Base-by-base conservation (phyloP, 805 yeast species). In the Lipomyces kockii region DNA sequence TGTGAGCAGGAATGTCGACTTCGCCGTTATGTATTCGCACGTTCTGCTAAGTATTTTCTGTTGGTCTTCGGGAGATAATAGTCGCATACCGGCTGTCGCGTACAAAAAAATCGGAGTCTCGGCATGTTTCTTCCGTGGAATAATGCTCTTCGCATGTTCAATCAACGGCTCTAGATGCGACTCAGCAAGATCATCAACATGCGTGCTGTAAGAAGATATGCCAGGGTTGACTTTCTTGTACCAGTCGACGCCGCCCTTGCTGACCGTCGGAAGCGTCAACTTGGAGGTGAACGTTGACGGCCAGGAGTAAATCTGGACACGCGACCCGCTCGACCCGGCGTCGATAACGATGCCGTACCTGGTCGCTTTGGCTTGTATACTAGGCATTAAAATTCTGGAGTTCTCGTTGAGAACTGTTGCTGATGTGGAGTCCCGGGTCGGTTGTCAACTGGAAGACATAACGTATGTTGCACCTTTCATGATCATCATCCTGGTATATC, bases 51-150 rank as follows among this genome's bases (percentile, higher is more conserved):
- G 78, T 2, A 95, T 83, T 49, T 76, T 80, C 8, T 81, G 74
- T 69, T 87, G 88, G 59, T 85, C 84, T 20, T 79, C 76, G 43
- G 82, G 81, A 0, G 89, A 86, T 57, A 94, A 76, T 54, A 95
- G 79, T 69, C 99, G 84, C 97, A 95, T 92, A 1, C 99, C 99
- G 4, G 99, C 99, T 0, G 99, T 95, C 2, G 98, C 97, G 72
- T 91, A 86, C n/a, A 95, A 85, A 72, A 87, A 95, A 0, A 95
- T 84, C 0, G 99, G 98, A 0, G 98, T 94, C 3, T 85, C 84
- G 0, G 77, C 68, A 71, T 87, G 85, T 63, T 84, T 81, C 0
- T 83, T 83, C 37, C 76, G 74, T 0, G 98, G 98, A 7, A 95
- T 86, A 27, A 89, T 84, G 3, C 79, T 77, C 72, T 86, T 84